A percentile compares a stretch with the other conserved stretches of the same genome.
These are phyloP conservation scores for Colletotrichum sp. DNA, from an alignment of 2,329 filamentous ascomycete genomes.

Conservation along the genomic window DNA sequence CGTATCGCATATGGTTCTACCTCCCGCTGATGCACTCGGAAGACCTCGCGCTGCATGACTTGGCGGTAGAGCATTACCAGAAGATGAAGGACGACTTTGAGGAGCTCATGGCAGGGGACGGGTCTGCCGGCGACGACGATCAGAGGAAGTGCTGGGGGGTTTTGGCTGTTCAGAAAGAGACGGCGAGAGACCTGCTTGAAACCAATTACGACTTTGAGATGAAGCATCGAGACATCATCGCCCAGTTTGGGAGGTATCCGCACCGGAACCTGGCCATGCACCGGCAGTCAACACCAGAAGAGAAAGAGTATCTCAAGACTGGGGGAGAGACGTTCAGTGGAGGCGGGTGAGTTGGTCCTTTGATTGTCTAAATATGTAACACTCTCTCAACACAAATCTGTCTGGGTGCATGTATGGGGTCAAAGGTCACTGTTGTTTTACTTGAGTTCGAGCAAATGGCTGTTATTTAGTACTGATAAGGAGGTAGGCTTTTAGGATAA, in stretches of 20 bases:
- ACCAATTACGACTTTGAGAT: conserved; percentile 37
- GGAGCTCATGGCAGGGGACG: conserved; percentile 29
- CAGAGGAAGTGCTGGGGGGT: conserved; percentile 29
- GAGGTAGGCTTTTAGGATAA: not conserved
- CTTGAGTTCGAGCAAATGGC: rapidly evolving
- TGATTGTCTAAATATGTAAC: not conserved
- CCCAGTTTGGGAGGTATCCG: conserved; percentile 62
- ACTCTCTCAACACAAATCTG: not conserved
- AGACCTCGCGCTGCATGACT: conserved; percentile 46
- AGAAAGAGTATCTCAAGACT: conserved; percentile 52
- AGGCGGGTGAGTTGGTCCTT: not conserved
- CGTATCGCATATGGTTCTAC: conserved; percentile 59
- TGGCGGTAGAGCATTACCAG: conserved; percentile 33
- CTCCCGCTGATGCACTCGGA: conserved; percentile 67
- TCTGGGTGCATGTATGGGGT: not conserved
- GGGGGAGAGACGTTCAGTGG: conserved; percentile 43
- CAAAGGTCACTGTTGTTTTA: not conserved
- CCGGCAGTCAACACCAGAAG: conserved; percentile 51
- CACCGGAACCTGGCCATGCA: conserved; percentile 59
- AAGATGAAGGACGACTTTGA: conserved; percentile 36
- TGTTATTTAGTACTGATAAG: not conserved
- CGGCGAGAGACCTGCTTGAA: conserved; percentile 26
- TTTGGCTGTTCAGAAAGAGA: conserved; percentile 27
- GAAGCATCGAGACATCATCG: conserved; percentile 54
- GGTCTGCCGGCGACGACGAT: conserved; percentile 25